Conservation (phyloP, 805 yeast genomes). For the Schizosaccharomyces osmophilus region DNA sequence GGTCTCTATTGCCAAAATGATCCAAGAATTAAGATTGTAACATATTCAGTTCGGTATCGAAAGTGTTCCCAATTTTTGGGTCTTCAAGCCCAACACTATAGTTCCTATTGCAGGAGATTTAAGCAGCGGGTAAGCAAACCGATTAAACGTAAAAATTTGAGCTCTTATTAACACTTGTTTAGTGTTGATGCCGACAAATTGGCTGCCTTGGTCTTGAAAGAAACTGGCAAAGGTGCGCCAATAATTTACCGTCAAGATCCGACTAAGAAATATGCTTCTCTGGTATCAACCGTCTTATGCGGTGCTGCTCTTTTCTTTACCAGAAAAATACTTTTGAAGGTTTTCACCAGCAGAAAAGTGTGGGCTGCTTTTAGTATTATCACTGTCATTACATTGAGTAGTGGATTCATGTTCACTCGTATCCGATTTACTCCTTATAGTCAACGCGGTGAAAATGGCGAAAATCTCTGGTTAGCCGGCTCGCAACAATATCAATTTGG, state of each 20-base stretch:
- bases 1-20: background rate
- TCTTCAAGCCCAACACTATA: background rate
- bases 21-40: background rate
- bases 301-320: background rate
- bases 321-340: conserved; percentile 3
- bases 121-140: background rate
- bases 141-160: background rate
- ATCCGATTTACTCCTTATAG: conserved; percentile 46
- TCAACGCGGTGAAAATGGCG: conserved; percentile 20
- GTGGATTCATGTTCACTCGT: conserved; percentile 85
- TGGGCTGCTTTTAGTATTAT: conserved; percentile 57
- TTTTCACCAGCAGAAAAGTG: conserved; percentile 7
- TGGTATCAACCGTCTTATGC: background rate
- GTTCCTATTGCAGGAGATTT: background rate
- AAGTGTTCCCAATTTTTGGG: background rate
- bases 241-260: background rate
- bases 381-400: conserved; percentile 40
- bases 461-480: conserved; percentile 27
- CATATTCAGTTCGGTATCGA: background rate
- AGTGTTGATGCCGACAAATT: background rate
- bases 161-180: background rate
- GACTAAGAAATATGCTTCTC: background rate
- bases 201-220: background rate
- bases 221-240: background rate
- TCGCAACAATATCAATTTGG: conserved; percentile 64